Base-by-base conservation (phyloP, 2,329 filamentous ascomycete genomes). In the Paracoccidioides brasiliensis region DNA sequence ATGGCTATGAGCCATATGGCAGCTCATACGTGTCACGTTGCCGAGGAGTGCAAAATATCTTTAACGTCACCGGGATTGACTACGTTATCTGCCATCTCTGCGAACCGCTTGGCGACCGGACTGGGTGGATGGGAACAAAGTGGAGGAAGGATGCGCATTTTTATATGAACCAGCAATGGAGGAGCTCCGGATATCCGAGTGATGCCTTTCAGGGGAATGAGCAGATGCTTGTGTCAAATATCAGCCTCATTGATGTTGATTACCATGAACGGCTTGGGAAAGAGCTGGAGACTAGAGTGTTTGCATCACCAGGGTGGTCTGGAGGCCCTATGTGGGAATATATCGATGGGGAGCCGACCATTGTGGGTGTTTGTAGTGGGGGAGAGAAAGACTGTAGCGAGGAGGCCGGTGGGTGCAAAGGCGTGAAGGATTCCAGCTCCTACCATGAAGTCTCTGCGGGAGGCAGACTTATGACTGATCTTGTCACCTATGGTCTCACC, bases 381-480 rank as follows among this genome's bases (percentile, higher is more conserved):
- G 59, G 55, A 33, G 61, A 63, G 51, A 60, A 55, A 35, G 57
- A 59, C 41, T 63, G 61, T 48, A 62, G 60, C 45, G 60, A 63
- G 45, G 55, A 57, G 32, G 52, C 55, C 22, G 56, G 57, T 33
- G 60, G 61, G 12, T 63, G 61, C 38, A 49, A 44, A 41, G 58
- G 58, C 12, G 42, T 49, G 12, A 57, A 57, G n/a, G 56, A 59
- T 45, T 52, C 42, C n/a, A 58, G 58, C 30, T 55, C 53, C 6
- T 61, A 59, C 45, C 61, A 63, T 52, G 60, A 62, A 53, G 61
- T 63, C 45, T 62, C 59, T 51, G 60, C 61, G n/a, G 61, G 60
- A n/a, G 61, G 61, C 9, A 61, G 53, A 49, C 58, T 63, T 43
- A 62, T 63, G 61, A 59, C 57, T 14, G 58, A 63, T 42, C 61